phyloP scores from a whole-genome alignment of 1,284 basidiomycete genomes.

The Cutaneotrichosporon cutaneum region DNA sequence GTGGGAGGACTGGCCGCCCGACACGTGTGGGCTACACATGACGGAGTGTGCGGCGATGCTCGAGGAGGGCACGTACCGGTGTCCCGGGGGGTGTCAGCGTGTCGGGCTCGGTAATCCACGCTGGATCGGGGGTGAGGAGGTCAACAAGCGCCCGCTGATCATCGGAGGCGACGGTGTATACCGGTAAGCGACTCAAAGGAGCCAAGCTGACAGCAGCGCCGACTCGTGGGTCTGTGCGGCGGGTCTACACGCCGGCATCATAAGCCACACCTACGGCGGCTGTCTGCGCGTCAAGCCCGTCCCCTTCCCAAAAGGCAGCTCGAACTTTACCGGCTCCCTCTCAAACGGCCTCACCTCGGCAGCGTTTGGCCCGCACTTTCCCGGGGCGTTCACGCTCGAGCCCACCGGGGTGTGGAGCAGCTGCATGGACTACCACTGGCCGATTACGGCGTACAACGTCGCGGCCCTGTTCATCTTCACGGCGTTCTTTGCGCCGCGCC shows the following conservation, averaged over 20 bases:
- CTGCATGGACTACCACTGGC: slow-evolving; percentile 43
- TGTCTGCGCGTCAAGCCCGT: slow-evolving; percentile 35
- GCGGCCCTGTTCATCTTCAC: slow-evolving; percentile 38
- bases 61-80: slow-evolving; percentile 30
- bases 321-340: slow-evolving; percentile 26
- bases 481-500: slow-evolving; percentile 34
- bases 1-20: slow-evolving; percentile 46
- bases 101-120: slow-evolving; percentile 42
- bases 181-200: slow-evolving; percentile 31
- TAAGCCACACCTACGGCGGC: slow-evolving; percentile 38
- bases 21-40: slow-evolving; percentile 42
- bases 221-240: slow-evolving; percentile 50
- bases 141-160: slow-evolving; percentile 38
- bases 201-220: slow-evolving; percentile 30
- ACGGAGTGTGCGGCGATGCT: slow-evolving; percentile 30
- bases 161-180: slow-evolving; percentile 40
- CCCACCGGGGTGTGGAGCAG: slow-evolving; percentile 5
- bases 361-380: slow-evolving; percentile 35
- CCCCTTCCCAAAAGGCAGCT: slow-evolving; percentile 22
- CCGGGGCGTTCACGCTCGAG: slow-evolving; percentile 37
- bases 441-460: slow-evolving; percentile 42
- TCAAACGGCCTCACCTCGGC: slow-evolving; percentile 29
- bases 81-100: slow-evolving; percentile 44
- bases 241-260: slow-evolving; percentile 37
- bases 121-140: slow-evolving; percentile 37